Evolutionary conservation across 23 red algal genomes (phyloP).

Genomic region (Gracilaria domingensis): DNA sequence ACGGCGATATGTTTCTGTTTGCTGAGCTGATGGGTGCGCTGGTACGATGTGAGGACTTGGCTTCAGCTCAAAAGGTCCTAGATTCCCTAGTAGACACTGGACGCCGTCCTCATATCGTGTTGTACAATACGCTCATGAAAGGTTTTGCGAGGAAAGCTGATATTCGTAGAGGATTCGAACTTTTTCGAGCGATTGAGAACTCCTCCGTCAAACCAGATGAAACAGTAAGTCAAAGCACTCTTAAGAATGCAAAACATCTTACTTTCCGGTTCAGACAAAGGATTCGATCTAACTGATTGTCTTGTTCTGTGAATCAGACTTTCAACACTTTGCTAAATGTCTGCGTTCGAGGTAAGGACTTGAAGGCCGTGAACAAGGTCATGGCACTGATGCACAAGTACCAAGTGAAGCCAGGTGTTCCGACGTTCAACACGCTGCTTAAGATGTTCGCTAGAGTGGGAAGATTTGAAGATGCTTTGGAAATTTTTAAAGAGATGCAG

Average conservation of each 20-base stretch:
- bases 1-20: constrained; percentile 79
- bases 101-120: constrained; percentile 63
- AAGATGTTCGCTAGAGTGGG: constrained; percentile 63
- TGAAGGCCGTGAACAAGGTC: constrained; percentile 48
- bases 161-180: constrained; percentile 39
- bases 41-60: constrained; percentile 45
- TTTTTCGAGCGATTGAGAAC: constrained; percentile 42
- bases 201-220: constrained; percentile 58
- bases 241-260: too few species aligned
- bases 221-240: constrained; percentile 46
- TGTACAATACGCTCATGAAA: constrained; percentile 81
- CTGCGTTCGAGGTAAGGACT: constrained; percentile 70
- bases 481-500: constrained; percentile 76
- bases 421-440: constrained; percentile 81
- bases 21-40: constrained; percentile 79
- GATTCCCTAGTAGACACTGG: constrained; percentile 32
- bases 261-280: neutral
- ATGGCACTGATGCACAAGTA: constrained; percentile 74
- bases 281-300: neutral
- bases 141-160: constrained; percentile 65
- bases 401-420: constrained; percentile 64
- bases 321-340: constrained; percentile 78
- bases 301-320: constrained; percentile 4
- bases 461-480: constrained; percentile 64
- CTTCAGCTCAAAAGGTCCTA: constrained; percentile 52